Evolutionary conservation across 148 eudicot species (phyloP), one percentile per base, ranked within the genome.

Genomic region (Rhododendron williamsianum): DNA sequence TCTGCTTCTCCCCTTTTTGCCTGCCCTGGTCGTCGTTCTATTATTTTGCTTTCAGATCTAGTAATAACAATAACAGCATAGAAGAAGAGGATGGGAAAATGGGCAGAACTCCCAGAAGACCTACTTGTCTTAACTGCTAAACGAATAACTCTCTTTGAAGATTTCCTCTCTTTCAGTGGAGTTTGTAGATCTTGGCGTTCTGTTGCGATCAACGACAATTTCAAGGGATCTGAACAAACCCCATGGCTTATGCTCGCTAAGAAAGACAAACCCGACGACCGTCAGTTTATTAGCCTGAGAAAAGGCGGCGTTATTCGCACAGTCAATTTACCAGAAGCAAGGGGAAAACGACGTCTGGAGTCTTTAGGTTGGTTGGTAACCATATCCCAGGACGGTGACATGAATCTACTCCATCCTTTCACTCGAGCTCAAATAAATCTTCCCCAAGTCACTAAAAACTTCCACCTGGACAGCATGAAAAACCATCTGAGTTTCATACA

Each of bases 311-410:
- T 38, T 2, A 33, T 83, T 27, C 36, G 45, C 4, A 48, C 10
- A 30, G 30, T 71, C 6, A 13, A 25, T 27, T 21, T 83, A 36
- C 78, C 85, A 6, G 85, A 83, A 71, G 85, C 79, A 3, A 83
- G 45, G 27, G 60, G 36, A 9, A 83, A 45, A 16, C 58, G 45
- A 9, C 71, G 85, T 10, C 3, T 69, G 0, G 54, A 49, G 19
- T n/a, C 85, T 13, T 8, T 46, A 0, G 85, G 85, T 3, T 83
- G 85, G 85, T 25, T 83, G n/a, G 25, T 83, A 15, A 71, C 85
- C 6, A 11, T 23, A 69, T 49, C 69, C 2, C 6, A 46, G 9
- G 54, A 43, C 12, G 78, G 76, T 12, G 45, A 71, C 8, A 30
- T 46, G 54, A 43, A 71, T 38, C 78, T 83, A 30, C 52, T 83